Conservation (phyloP, 352 stramenopile species). For the Phytophthora tubulina region DNA sequence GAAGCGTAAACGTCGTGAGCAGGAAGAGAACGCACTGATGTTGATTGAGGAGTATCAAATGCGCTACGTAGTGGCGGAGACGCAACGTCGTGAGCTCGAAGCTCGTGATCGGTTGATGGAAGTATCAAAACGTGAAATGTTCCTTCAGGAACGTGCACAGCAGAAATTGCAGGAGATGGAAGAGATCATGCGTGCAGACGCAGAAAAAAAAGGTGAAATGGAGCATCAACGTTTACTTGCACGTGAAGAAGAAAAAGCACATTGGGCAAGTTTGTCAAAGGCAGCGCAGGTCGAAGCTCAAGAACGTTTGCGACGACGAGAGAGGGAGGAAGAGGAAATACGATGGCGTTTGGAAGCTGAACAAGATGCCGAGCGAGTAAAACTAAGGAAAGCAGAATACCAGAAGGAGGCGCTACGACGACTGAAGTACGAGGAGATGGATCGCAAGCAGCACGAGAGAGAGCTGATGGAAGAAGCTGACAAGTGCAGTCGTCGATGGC, state of each 20-base stretch:
- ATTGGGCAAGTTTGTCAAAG: constrained; percentile 33
- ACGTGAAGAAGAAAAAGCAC: constrained; percentile 35
- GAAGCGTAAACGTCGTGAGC: constrained; percentile 41
- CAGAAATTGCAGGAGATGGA: constrained; percentile 42
- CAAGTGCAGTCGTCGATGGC: constrained; percentile 42
- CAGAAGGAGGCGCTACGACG: constrained; percentile 39
- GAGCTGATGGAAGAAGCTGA: constrained; percentile 53
- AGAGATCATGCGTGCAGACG: constrained; percentile 20
- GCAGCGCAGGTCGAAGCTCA: constrained; percentile 27
- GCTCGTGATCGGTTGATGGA: constrained; percentile 41
- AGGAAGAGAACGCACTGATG: constrained; percentile 63
- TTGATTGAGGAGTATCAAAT: constrained; percentile 66
- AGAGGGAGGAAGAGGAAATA: constrained; percentile 33
- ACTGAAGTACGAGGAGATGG: constrained; percentile 52
- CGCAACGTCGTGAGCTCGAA: constrained; percentile 44
- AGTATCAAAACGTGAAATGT: constrained; percentile 48
- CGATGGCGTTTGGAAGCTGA: constrained; percentile 32
- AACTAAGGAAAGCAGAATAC: neutral
- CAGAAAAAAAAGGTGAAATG: constrained; percentile 43
- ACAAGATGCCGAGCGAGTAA: constrained; percentile 10
- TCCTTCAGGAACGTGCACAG: constrained; percentile 44
- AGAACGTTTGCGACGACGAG: constrained; percentile 28
- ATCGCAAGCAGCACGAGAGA: constrained; percentile 44
- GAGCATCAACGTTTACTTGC: constrained; percentile 36
- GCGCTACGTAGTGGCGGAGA: constrained; percentile 60